Evolutionary conservation across 805 yeast genomes (phyloP), one percentile per base, ranked within the genome.

Genomic region (Suhomyces xylopsoci): DNA sequence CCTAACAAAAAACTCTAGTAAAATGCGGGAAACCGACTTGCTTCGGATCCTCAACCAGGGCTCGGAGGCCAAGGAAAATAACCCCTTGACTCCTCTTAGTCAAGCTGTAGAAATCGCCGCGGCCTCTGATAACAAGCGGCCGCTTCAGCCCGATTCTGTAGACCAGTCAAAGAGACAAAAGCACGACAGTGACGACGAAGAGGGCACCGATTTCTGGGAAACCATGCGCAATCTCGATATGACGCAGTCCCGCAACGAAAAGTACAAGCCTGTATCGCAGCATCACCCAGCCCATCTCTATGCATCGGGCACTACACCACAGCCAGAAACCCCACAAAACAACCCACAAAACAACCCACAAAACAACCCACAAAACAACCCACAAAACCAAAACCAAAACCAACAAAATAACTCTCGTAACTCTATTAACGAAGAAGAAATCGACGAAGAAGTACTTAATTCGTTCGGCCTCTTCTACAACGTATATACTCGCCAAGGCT

Each of bases 171-270:
- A 49, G 48, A 51, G 53, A 25, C 43, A 17, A 8, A 50, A 51
- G 7, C 52, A 40, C 4, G 49, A 45, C 20, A 53, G 77, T 36
- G 85, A 80, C 10, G 66, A 77, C 4, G 89, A 83, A 41, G 90
- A 83, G 53, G 90, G 81, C 20, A 58, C 81, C 32, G 90, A 85
- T 63, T 86, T 85, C 62, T 85, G 89, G 87, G 91, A 85, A 56
- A 81, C 83, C 2, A 76, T 86, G 79, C 74, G 86, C 47, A 76
- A 83, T 15, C 62, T 85, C 1, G 79, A 78, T 19, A 30, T 30
- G 20, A 20, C 45, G 2, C 45, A 22, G 15, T 7, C 45, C 10
- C 45, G 30, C 19, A 12, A 12, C 4, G 28, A 22, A 14, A 49
- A 34, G 17, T 25, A 28, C 38, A 64, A 65, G 54, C 84, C 84